A percentile compares a stretch with the other conserved stretches of the same genome.
Evolutionary conservation across 371 early-diverging fungal genomes (phyloP).

Genomic region (Mucor sp.): DNA sequence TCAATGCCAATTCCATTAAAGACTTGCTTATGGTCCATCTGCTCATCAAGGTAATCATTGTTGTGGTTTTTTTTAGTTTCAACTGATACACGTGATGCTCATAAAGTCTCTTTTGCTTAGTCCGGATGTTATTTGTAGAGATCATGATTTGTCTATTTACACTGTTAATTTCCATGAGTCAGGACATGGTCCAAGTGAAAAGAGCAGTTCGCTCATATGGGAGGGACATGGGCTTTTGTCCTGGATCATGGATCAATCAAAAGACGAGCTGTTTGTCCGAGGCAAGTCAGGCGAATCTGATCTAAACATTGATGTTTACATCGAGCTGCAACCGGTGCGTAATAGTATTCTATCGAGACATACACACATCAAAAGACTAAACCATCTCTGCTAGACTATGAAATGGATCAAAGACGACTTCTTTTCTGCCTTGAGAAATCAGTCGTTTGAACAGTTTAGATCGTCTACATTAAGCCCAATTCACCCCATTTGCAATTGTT

Average conservation of each 20-base stretch:
- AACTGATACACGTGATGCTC: constrained; percentile 24
- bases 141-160: constrained; percentile 49
- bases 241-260: constrained; percentile 37
- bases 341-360: not conserved
- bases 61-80: constrained; percentile 10
- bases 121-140: constrained; percentile 51
- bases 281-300: constrained; percentile 27
- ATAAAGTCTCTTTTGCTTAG: constrained; percentile 21
- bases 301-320: constrained; percentile 12
- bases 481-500: constrained; percentile 29
- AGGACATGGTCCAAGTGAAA: constrained; percentile 11
- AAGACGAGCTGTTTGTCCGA: constrained; percentile 19
- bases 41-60: constrained; percentile 41
- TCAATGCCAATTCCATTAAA: constrained; percentile 31
- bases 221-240: constrained; percentile 51
- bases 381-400: constrained; percentile 27
- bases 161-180: constrained; percentile 48
- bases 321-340: constrained; percentile 49
- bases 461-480: constrained; percentile 22
- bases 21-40: constrained; percentile 46
- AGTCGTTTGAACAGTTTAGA: constrained; percentile 37
- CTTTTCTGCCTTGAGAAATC: constrained; percentile 36
- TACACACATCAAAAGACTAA: not conserved
- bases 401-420: constrained; percentile 48
- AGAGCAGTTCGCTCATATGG: constrained; percentile 34